These are phyloP conservation scores for Isoetes engelmannii DNA, from an alignment of 83 land plant species.

Conservation along the genomic window DNA sequence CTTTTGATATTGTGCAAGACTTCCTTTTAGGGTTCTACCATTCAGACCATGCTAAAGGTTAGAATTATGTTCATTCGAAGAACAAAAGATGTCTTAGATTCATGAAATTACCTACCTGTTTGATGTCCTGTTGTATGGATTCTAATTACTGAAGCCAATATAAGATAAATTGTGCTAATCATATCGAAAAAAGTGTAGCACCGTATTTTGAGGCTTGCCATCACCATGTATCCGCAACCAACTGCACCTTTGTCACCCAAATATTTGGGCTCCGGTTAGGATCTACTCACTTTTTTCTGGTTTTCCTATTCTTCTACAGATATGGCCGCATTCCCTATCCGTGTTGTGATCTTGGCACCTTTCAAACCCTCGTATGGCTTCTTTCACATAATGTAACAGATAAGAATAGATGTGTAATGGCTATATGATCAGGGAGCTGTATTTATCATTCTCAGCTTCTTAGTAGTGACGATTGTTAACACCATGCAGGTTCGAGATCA, in stretches of 20 bases:
- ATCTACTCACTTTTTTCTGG: background rate
- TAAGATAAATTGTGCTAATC: slow-evolving; percentile 3
- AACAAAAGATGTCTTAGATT: background rate
- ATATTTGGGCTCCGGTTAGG: too few species aligned
- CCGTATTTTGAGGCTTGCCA: too few species aligned
- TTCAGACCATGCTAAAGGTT: slow-evolving; percentile 47
- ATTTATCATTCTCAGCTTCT: background rate
- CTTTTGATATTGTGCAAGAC: slow-evolving; percentile 37
- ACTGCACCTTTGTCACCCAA: too few species aligned
- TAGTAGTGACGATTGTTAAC: too few species aligned
- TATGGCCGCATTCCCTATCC: slow-evolving; percentile 39
- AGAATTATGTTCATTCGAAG: background rate
- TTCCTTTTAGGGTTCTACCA: slow-evolving; percentile 48
- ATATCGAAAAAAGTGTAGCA: too few species aligned
- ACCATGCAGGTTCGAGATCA: slow-evolving; percentile 35
- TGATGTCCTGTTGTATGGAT: background rate
- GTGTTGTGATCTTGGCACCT: slow-evolving; percentile 46
- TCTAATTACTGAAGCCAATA: background rate
- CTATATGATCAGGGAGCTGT: background rate
- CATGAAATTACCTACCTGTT: background rate
- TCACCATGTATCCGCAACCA: too few species aligned
- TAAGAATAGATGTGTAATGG: background rate
- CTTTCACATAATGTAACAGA: background rate
- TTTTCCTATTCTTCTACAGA: slow-evolving; percentile 14
- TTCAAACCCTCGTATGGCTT: slow-evolving; percentile 42